Percentiles rank a stretch among this genome's conserved stretches.
Conservation (phyloP, 1,284 basidiomycete genomes). For the Melampsora abietis-canadensis region DNA sequence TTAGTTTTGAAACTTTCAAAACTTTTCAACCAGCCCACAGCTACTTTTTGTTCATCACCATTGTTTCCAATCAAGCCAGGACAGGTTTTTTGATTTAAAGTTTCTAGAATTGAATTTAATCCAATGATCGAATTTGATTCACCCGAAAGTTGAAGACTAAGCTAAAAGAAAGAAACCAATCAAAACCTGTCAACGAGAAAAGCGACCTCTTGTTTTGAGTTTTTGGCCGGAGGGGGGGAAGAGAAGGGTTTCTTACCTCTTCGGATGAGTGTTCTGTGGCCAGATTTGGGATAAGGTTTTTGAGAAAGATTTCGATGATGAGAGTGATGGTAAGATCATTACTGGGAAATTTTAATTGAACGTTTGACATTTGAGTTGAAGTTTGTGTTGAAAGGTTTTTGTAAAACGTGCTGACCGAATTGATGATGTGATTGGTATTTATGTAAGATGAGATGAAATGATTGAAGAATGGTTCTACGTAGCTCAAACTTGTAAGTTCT, state of each 20-base stretch:
- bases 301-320: slow-evolving; percentile 22
- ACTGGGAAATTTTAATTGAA: slow-evolving; percentile 4
- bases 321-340: slow-evolving; percentile 18
- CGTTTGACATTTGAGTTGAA: background rate
- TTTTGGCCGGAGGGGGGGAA: too few relatives aligned
- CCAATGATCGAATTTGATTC: background rate
- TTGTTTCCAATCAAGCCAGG: background rate
- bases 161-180: background rate
- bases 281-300: background rate
- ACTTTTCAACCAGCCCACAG: background rate
- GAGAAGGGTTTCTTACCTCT: background rate
- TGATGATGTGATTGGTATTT: too few relatives aligned
- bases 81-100: background rate
- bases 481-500: too few relatives aligned
- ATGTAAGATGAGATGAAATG: background rate
- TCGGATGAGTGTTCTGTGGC: background rate
- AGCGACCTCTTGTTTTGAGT: too few relatives aligned
- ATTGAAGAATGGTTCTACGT: too few relatives aligned
- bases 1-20: background rate
- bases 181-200: too few relatives aligned
- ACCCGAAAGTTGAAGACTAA: background rate
- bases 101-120: background rate
- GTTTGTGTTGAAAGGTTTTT: background rate
- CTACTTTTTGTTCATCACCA: background rate
- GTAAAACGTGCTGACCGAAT: slow-evolving; percentile 3